Conservation (phyloP, 192 early-diverging fungal species). For the Coemansia sp. region DNA sequence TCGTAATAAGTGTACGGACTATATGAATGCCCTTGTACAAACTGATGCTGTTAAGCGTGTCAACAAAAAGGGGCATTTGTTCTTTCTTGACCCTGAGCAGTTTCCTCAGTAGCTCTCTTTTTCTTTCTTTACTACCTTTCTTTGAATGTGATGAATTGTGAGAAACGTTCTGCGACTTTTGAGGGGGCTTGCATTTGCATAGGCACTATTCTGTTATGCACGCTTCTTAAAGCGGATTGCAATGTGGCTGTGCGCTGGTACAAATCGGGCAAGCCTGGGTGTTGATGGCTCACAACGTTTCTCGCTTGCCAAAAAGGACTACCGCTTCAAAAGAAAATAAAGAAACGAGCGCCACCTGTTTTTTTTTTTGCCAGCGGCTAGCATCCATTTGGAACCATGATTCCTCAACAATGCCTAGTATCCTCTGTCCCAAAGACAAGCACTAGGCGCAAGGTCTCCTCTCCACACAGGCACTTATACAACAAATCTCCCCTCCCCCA, state of each 20-base stretch:
- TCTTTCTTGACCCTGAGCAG: slow-evolving; percentile 47
- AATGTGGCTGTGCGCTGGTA: not conserved
- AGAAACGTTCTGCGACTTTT: slow-evolving; percentile 1
- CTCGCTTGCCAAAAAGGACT: not conserved
- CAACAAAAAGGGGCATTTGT: slow-evolving; percentile 52
- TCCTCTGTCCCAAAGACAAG: not conserved
- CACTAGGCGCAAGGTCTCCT: not conserved
- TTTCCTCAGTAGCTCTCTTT: slow-evolving; percentile 21
- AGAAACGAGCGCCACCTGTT: not conserved
- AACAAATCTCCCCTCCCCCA: not conserved
- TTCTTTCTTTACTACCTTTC: not conserved
- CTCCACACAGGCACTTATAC: not conserved
- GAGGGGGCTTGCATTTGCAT: not conserved
- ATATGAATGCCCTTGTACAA: slow-evolving; percentile 44
- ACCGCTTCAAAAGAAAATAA: slow-evolving; percentile 2
- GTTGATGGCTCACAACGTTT: not conserved
- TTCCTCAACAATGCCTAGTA: not conserved
- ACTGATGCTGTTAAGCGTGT: slow-evolving; percentile 34
- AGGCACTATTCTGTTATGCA: not conserved
- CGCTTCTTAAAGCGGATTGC: not conserved
- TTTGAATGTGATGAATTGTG: not conserved
- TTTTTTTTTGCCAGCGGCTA: not conserved
- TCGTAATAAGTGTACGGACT: slow-evolving; percentile 44
- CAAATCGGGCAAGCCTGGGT: not conserved
- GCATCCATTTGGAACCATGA: not conserved